These are phyloP conservation scores for Penicillium coprophilum DNA, from an alignment of 495 filamentous ascomycete genomes.

Conservation along the genomic window DNA sequence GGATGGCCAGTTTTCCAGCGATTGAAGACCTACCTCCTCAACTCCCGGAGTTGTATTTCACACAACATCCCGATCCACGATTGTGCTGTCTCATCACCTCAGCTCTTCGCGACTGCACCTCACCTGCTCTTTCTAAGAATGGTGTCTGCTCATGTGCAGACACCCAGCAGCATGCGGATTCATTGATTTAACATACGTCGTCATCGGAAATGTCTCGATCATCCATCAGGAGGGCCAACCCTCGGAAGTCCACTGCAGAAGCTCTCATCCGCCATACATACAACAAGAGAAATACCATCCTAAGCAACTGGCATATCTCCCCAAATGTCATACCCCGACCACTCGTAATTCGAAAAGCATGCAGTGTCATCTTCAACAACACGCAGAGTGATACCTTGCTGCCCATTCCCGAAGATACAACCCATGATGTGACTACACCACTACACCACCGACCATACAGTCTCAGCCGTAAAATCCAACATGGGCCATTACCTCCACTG, in stretches of 20 bases:
- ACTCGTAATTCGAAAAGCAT: not conserved
- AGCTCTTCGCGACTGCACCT: not conserved
- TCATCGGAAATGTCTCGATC: not conserved
- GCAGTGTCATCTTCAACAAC: not conserved
- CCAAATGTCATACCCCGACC: not conserved
- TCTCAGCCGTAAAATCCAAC: not conserved
- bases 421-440: not conserved
- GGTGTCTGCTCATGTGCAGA: not conserved
- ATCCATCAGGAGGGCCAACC: not conserved
- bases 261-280: not conserved
- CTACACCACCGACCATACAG: not conserved
- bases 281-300: not conserved
- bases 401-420: not conserved
- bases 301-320: not conserved
- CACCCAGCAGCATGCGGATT: not conserved
- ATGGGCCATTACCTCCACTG: not conserved
- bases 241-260: not conserved
- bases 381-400: not conserved
- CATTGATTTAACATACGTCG: not conserved
- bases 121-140: not conserved
- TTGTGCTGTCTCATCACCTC: constrained; percentile 4
- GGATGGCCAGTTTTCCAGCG: not conserved
- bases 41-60: not conserved
- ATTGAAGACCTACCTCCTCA: not conserved
- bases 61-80: not conserved